These are phyloP conservation scores for Sporothrix euskadiensis DNA, from an alignment of 2,329 filamentous ascomycete species.

Conservation along the genomic window DNA sequence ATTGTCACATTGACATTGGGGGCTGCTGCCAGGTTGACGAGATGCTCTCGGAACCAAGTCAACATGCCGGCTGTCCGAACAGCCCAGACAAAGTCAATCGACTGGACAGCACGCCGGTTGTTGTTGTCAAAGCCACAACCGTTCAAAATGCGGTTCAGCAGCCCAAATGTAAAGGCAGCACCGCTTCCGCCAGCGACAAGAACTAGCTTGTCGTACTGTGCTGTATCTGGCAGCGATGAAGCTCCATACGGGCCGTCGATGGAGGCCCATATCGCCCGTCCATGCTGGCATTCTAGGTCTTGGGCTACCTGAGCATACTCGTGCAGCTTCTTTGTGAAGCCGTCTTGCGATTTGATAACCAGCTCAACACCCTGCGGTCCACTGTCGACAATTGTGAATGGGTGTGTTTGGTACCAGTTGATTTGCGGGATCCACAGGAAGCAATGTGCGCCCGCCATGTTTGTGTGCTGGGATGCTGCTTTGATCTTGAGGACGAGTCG, in stretches of 20 bases:
- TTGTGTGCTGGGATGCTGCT: conserved; percentile 36
- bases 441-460: conserved; percentile 55
- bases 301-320: conserved; percentile 41
- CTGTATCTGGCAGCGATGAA: conserved; percentile 19
- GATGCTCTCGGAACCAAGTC: conserved; percentile 25
- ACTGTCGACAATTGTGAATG: conserved; percentile 57
- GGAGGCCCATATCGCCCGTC: conserved; percentile 10
- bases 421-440: conserved; percentile 61
- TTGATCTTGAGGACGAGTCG: conserved; percentile 51
- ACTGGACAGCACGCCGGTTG: background rate
- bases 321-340: conserved; percentile 55
- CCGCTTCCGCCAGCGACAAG: conserved; percentile 31
- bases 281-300: background rate
- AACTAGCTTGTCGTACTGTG: conserved; percentile 26
- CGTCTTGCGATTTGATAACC: conserved; percentile 53
- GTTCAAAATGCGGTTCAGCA: conserved; percentile 23
- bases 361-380: conserved; percentile 51
- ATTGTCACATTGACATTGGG: conserved; percentile 20
- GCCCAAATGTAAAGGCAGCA: conserved; percentile 30
- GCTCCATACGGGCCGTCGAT: conserved; percentile 30
- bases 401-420: conserved; percentile 56
- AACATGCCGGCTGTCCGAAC: conserved; percentile 20
- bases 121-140: background rate
- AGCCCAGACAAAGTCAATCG: conserved; percentile 32
- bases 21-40: background rate